Evolutionary conservation across 106 monocot genomes (phyloP), one percentile per base, ranked within the genome.

Genomic region (Vanilla planifolia): DNA sequence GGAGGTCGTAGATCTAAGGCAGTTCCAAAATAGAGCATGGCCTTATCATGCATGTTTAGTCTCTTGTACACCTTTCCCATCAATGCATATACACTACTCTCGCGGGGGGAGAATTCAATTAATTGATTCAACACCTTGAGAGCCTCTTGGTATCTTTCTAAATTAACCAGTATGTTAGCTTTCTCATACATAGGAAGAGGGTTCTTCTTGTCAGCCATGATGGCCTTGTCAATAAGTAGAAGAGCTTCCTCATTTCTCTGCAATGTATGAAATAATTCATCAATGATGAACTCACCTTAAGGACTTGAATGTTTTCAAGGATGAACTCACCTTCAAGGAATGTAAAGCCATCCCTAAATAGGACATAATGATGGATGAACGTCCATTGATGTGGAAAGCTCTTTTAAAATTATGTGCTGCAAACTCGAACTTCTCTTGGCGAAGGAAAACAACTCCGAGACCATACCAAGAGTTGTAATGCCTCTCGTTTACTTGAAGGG

Each of bases 381-480:
- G 57, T 40, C 72, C 75, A 51, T 98, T 98, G 34, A 98, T 98
- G 26, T 59, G 69, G 30, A 75, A 79, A 47, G 88, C 88, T 70
- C 68, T 81, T 45, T 76, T 45, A 65, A 98, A 92, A 74, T 98
- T 87, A 73, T 98, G 98, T 40, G 92, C 88, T 6, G 98, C 84
- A 73, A 98, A 98, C 48, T 91, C 85, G 63, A 82, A 98, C 71
- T 92, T 98, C 70, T 98, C 98, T 63, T 98, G 98, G 59, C 88
- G 87, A 33, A 98, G 92, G 66, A 82, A 92, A 19, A 88, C 72
- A 10, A 92, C 55, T 14, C 98, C 98, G 60, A 98, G 85, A 29
- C 98, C 98, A 75, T 98, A 98, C 98, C 98, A 98, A 6, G 92
- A 70, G 53, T 98, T 98, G 56, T 92, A 98, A 79, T 98, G 98